Evolutionary conservation across 139 green algal genomes (phyloP).

Genomic region (Ettlia oleoabundans): DNA sequence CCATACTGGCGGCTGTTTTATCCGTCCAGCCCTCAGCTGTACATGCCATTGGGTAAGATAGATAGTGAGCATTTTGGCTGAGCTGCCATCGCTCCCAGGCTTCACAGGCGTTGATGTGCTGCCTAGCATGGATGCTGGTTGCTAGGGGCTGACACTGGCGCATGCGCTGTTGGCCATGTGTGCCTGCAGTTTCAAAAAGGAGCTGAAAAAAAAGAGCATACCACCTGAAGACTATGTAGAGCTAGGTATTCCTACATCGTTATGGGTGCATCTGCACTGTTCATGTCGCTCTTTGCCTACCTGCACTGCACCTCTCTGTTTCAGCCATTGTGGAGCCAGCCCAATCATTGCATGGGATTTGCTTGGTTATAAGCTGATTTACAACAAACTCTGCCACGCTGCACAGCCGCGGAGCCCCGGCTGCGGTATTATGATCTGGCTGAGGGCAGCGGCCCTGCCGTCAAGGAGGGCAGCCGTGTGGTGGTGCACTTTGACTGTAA

Average conservation of each 20-base stretch:
- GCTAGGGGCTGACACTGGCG: too few species aligned
- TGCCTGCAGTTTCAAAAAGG: constrained; percentile 72
- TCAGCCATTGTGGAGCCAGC: too few species aligned
- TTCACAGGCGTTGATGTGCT: not conserved
- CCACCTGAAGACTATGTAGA: constrained; percentile 65
- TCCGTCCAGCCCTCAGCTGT: not conserved
- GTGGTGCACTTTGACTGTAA: constrained; percentile 92
- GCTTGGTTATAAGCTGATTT: too few species aligned
- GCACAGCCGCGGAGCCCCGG: constrained; percentile 54
- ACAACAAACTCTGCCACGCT: too few species aligned
- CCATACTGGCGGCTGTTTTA: not conserved
- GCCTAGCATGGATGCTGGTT: not conserved
- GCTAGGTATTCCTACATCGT: constrained; percentile 9
- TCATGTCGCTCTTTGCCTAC: too few species aligned
- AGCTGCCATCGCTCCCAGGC: too few species aligned
- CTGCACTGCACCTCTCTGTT: too few species aligned
- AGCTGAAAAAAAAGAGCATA: constrained; percentile 77
- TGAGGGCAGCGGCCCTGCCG: constrained; percentile 60
- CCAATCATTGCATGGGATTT: too few species aligned
- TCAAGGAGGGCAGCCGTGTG: constrained; percentile 63
- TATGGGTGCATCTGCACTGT: too few species aligned
- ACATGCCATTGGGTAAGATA: not conserved
- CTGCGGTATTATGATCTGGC: constrained; percentile 77
- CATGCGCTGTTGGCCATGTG: not conserved
- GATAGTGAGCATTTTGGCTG: not conserved